Evolutionary conservation across 2,329 filamentous ascomycete species (phyloP), one percentile per base, ranked within the genome.

Genomic region (Colletotrichum eremochloae): DNA sequence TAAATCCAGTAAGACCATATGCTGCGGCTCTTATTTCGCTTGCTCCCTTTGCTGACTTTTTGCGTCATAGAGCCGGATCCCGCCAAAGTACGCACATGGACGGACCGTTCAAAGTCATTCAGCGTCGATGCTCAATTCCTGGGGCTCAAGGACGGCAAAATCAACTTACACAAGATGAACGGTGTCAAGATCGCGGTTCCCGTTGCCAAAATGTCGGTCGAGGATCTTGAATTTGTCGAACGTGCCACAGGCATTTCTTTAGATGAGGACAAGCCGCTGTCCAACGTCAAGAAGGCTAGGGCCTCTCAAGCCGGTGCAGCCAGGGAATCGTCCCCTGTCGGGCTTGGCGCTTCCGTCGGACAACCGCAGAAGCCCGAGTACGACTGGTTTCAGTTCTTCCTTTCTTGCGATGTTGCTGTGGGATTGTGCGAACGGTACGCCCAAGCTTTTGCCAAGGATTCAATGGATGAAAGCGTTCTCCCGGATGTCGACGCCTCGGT

Each of bases 301-400:
- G 77, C 82, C 24, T 73, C 73, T 31, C 67, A 74, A 9, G 56
- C 56, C 3, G 42, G 42, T 24, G 48, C 52, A 56, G 38, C 48
- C 36, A 83, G 81, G 67, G 80, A 79, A 63, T 78, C 80, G 69
- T 79, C 74, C 29, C 64, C 74, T 42, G 11, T 75, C 36, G 75
- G 71, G 66, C 57, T 66, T 44, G 92, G 92, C 15, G 91, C 89
- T n/a, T 88, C 88, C 1, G 84, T 94, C 42, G 87, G 92, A 75
- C 72, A 69, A 48, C 81, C 83, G 31, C 85, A 87, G 78, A 92
- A 91, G 81, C 87, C 93, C 1, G 92, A 96, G 60, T 97, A 98
- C 80, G 96, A 99, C 81, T 99, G 96, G 96, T 99, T 99, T 79
- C 95, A 98, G 80, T 98, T 99, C 84, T 99, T 99, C 86, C 85